Evolutionary conservation across 2,329 filamentous ascomycete genomes (phyloP).

Genomic region (Curvularia eragrostidis): DNA sequence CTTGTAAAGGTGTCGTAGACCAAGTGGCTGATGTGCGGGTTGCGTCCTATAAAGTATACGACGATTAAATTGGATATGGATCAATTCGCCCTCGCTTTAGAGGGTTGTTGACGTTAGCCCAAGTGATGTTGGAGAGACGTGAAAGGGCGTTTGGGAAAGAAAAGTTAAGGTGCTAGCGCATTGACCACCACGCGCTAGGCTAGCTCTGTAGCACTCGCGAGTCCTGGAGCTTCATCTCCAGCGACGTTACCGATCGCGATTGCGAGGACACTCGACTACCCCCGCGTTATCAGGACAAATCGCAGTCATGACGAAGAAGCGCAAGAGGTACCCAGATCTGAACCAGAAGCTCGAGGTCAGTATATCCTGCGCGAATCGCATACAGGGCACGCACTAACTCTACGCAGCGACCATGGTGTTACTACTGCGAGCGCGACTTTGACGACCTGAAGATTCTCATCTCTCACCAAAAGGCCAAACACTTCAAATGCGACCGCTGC

Average conservation of each 20-base stretch:
- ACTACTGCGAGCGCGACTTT: constrained; percentile 99
- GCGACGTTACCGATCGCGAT: constrained; percentile 12
- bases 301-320: constrained; percentile 70
- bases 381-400: constrained; percentile 2
- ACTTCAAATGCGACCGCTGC: constrained; percentile 96
- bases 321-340: constrained; percentile 82
- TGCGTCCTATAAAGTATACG: constrained; percentile 25
- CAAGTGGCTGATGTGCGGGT: constrained; percentile 56
- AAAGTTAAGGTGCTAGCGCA: constrained; percentile 23
- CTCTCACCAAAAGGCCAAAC: constrained; percentile 98
- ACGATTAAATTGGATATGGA: neutral
- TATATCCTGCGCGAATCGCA: neutral
- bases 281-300: constrained; percentile 2
- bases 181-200: constrained; percentile 27
- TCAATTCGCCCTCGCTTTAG: constrained; percentile 1
- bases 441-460: constrained; percentile 97
- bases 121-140: constrained; percentile 11
- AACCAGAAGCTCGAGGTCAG: constrained; percentile 76
- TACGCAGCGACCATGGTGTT: constrained; percentile 81
- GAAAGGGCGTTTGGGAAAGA: constrained; percentile 13
- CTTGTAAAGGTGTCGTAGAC: constrained; percentile 53
- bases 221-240: constrained; percentile 26
- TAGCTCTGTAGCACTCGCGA: constrained; percentile 24
- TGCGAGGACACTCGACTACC: constrained; percentile 5
- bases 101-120: constrained; percentile 5